Base-by-base conservation (phyloP, 2,329 filamentous ascomycete species). In the Teratosphaeria gauchensis region DNA sequence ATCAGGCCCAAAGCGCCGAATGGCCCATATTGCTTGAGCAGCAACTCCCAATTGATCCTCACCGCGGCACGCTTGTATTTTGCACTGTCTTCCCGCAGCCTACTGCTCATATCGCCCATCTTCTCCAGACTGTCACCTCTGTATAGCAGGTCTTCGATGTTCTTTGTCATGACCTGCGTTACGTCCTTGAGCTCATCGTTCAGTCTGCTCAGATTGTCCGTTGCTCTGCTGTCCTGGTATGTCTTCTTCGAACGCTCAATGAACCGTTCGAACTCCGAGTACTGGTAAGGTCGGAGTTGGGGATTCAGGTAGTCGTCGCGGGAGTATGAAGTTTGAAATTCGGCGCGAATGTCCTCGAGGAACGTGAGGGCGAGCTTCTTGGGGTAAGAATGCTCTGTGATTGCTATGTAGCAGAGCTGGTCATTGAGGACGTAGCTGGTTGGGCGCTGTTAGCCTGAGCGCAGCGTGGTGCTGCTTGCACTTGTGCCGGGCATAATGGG, bases 111-210 rank as follows among this genome's bases (percentile, higher is more conserved):
- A 77, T 97, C 92, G 62, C 94, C 92, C 94, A 99, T 99, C 69
- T 91, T 84, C 77, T 99, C 94, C 66, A 99, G 77, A 69, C 87
- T 94, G 73, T 99, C 94, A 31, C 94, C 94, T 62, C 95, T 82
- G 73, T 99, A 99, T 56, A 99, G 79, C 71, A 99, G 78, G 74
- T 99, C 94, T 80, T 99, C 94, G 66, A 99, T 97, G 75, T 99
- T 99, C 84, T 97, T 97, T 58, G 92, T 97, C 95, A 99, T 99
- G 71, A 99, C 92, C 77, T 96, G 92, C 1, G 94, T 97, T 58
- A 99, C 95, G 75, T 97, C 94, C 73, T 92, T 88, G 65, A 99
- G 83, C 81, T 99, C 95, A 71, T 96, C 90, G 72, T 99, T 97
- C 65, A 99, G 80, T 76, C 92, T 91, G 75, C 95, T 90, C 59